phyloP scores from a whole-genome alignment of 2,329 filamentous ascomycete species.

The Dactylonectria macrodidyma region DNA sequence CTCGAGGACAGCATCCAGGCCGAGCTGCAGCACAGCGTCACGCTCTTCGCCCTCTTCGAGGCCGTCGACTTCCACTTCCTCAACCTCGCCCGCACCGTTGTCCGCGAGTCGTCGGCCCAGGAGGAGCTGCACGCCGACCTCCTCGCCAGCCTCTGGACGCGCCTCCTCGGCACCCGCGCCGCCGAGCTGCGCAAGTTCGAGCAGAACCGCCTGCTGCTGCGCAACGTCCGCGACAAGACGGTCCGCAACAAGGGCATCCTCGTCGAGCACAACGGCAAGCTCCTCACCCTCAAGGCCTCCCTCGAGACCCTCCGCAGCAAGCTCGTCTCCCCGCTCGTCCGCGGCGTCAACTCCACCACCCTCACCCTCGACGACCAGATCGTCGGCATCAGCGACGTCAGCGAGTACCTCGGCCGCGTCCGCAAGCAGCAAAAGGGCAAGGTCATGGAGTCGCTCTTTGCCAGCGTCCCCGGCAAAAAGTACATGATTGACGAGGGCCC shows the following conservation, averaged over 20 bases:
- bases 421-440: conserved; percentile 86
- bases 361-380: conserved; percentile 90
- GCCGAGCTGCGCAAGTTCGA: conserved; percentile 89
- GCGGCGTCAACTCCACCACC: conserved; percentile 77
- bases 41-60: conserved; percentile 91
- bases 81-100: conserved; percentile 87
- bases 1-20: conserved; percentile 91
- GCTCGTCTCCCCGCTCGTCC: conserved; percentile 86
- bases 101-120: conserved; percentile 86
- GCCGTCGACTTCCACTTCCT: conserved; percentile 91
- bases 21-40: conserved; percentile 85
- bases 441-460: conserved; percentile 85
- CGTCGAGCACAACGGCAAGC: conserved; percentile 87
- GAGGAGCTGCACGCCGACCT: conserved; percentile 86
- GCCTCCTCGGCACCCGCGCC: conserved; percentile 83
- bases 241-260: conserved; percentile 90
- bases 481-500: conserved; percentile 52
- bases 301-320: conserved; percentile 88
- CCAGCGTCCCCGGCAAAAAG: conserved; percentile 56
- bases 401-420: conserved; percentile 82
- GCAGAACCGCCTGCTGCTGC: conserved; percentile 86
- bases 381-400: conserved; percentile 83
- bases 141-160: conserved; percentile 88
- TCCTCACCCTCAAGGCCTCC: conserved; percentile 87
- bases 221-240: conserved; percentile 84